These are phyloP conservation scores for Pleurotus pulmonarius DNA, from an alignment of 768 basidiomycete genomes.

Conservation along the genomic window DNA sequence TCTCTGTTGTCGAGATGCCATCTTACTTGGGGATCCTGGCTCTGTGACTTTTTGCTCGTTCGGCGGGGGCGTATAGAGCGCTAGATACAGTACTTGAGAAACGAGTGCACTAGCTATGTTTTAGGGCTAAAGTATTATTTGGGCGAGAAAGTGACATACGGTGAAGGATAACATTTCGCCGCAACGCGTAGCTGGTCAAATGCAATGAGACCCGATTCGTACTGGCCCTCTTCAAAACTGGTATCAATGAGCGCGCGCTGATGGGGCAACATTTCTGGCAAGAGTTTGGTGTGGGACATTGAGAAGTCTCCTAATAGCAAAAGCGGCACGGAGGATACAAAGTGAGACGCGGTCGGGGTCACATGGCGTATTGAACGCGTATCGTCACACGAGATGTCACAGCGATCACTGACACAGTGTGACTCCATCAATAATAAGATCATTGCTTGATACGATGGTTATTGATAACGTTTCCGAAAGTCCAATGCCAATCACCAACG, in stretches of 20 bases:
- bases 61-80: slow-evolving; percentile 51
- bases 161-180: slow-evolving; percentile 47
- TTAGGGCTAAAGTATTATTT: slow-evolving; percentile 4
- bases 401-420: neutral
- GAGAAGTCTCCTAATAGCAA: neutral
- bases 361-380: neutral
- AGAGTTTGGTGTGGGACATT: slow-evolving; percentile 13
- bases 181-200: slow-evolving; percentile 58
- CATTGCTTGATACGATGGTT: neutral
- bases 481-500: neutral
- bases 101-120: slow-evolving; percentile 48
- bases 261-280: slow-evolving; percentile 42
- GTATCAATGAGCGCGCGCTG: slow-evolving; percentile 62
- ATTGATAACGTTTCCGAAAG: slow-evolving; percentile 1
- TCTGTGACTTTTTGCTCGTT: slow-evolving; percentile 20
- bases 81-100: slow-evolving; percentile 65
- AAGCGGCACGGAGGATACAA: neutral
- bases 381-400: slow-evolving; percentile 1
- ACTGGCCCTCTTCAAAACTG: slow-evolving; percentile 76
- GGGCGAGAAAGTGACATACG: slow-evolving; percentile 35
- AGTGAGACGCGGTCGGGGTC: neutral
- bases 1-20: slow-evolving; percentile 33
- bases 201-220: slow-evolving; percentile 60
- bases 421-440: neutral
- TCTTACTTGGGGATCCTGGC: slow-evolving; percentile 47